Conservation (phyloP, 2,329 filamentous ascomycete genomes). For the Alternaria angustiovoidea region DNA sequence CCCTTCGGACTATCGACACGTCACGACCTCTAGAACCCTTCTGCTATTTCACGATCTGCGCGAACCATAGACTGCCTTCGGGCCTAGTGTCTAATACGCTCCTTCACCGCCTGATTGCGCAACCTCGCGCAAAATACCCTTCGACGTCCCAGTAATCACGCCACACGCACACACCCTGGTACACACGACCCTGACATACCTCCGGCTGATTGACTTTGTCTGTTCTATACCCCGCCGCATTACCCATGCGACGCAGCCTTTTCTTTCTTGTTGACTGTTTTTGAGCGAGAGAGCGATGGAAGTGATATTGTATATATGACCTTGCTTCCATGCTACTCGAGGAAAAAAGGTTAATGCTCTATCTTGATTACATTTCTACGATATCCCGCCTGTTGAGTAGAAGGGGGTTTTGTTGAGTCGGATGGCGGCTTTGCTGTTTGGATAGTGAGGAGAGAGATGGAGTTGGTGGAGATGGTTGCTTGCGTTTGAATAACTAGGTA, state of each 20-base stretch:
- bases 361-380: conserved; percentile 28
- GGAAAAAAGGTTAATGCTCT: conserved; percentile 14
- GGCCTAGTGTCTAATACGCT: conserved; percentile 41
- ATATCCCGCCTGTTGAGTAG: conserved; percentile 19
- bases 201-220: conserved; percentile 22
- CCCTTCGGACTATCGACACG: not conserved
- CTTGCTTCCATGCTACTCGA: not conserved
- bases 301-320: conserved; percentile 26
- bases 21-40: not conserved
- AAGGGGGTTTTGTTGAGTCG: not conserved
- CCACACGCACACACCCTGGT: conserved; percentile 8
- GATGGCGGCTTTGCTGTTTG: not conserved
- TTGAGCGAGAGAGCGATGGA: conserved; percentile 4
- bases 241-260: conserved; percentile 11
- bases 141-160: conserved; percentile 17
- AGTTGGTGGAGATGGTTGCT: not conserved
- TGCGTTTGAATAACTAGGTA: conserved; percentile 8
- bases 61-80: conserved; percentile 18
- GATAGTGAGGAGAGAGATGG: not conserved
- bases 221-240: conserved; percentile 38
- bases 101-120: conserved; percentile 21
- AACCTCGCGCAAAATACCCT: conserved; percentile 21
- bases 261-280: conserved; percentile 14
- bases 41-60: conserved; percentile 13
- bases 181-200: conserved; percentile 9